phyloP scores from a whole-genome alignment of 148 eudicot species.

The Nepenthes gracilis region DNA sequence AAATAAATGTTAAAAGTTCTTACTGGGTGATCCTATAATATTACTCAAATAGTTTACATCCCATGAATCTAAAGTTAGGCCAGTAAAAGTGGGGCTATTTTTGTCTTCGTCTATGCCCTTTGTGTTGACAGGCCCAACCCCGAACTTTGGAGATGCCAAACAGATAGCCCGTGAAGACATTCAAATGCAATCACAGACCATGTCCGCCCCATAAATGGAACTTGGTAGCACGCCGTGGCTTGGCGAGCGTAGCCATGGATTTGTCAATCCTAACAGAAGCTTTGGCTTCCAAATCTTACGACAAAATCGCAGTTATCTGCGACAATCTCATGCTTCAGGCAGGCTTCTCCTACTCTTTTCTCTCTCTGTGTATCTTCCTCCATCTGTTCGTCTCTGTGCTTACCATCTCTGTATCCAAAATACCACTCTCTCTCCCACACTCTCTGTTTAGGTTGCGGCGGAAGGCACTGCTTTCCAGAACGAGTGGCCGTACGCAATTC shows the following conservation, averaged over 20 bases:
- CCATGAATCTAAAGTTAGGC: too few species aligned
- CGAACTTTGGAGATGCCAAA: too few species aligned
- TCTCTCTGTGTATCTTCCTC: not conserved
- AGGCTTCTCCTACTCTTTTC: not conserved
- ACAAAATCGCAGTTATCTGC: constrained; percentile 50
- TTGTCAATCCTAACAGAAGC: constrained; percentile 52
- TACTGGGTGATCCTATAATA: too few species aligned
- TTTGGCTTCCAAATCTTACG: constrained; percentile 43
- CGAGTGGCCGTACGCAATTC: constrained; percentile 84
- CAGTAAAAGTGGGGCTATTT: too few species aligned
- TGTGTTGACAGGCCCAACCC: too few species aligned
- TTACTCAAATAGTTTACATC: too few species aligned
- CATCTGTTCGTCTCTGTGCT: too few species aligned
- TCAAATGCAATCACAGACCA: too few species aligned
- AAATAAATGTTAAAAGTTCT: too few species aligned
- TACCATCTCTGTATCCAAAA: not conserved
- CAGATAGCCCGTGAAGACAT: too few species aligned
- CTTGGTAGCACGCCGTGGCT: not conserved
- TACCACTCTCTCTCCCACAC: constrained; percentile 10
- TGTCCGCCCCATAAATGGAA: too few species aligned
- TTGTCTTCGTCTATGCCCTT: too few species aligned
- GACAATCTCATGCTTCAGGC: constrained; percentile 71
- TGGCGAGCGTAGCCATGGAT: constrained; percentile 33
- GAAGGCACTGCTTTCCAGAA: constrained; percentile 49
- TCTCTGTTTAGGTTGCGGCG: constrained; percentile 41